Conservation (phyloP, 1,284 basidiomycete species). For the Cryptococcus sp. region DNA sequence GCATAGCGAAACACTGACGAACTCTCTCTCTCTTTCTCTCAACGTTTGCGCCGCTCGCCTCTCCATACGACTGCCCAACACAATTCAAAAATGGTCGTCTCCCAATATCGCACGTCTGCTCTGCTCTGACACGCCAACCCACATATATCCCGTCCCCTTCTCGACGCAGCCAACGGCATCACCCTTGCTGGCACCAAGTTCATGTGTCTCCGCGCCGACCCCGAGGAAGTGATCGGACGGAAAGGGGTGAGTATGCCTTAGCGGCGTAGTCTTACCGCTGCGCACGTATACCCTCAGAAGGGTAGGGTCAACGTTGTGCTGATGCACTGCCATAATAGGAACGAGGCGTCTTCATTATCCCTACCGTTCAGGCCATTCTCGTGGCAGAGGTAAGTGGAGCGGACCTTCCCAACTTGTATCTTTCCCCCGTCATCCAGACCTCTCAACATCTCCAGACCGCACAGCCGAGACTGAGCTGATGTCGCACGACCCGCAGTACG, state of each 20-base stretch:
- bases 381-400: conserved; percentile 61
- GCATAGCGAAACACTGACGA: no score
- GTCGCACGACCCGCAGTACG: conserved; percentile 56
- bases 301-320: neutral
- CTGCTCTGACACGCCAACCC: no score
- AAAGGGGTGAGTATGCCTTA: conserved; percentile 64
- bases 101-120: no score
- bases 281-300: neutral
- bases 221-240: conserved; percentile 74
- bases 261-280: neutral
- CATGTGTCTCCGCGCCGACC: conserved; percentile 67
- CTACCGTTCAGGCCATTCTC: conserved; percentile 85
- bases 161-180: conserved; percentile 62
- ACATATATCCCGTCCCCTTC: neutral
- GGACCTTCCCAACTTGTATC: no score
- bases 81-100: no score
- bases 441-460: neutral
- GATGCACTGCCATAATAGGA: conserved; percentile 57
- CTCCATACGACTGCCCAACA: no score
- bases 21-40: no score
- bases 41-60: no score
- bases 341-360: conserved; percentile 77
- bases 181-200: conserved; percentile 76
- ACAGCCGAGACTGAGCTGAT: neutral
- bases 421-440: neutral